A percentile compares a stretch with the other conserved stretches of the same genome.
phyloP scores from a whole-genome alignment of 371 early-diverging fungal species.

The Haplosporangium sp. region DNA sequence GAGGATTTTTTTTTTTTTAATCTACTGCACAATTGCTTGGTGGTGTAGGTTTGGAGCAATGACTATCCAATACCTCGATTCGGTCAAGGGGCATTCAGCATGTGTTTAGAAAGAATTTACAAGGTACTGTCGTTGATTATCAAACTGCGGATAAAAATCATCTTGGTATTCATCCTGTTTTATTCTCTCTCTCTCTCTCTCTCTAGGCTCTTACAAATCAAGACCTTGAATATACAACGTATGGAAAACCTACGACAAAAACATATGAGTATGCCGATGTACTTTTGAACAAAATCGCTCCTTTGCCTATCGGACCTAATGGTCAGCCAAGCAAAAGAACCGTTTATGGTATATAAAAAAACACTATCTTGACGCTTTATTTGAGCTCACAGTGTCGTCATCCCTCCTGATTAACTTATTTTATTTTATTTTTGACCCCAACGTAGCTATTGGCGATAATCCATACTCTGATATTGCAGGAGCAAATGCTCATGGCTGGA shows the following conservation, averaged over 20 bases:
- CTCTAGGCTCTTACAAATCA: slow-evolving; percentile 58
- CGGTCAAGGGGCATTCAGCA: slow-evolving; percentile 86
- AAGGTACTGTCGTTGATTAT: slow-evolving; percentile 32
- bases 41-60: slow-evolving; percentile 81
- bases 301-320: slow-evolving; percentile 11
- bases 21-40: background rate
- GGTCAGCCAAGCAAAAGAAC: slow-evolving; percentile 18
- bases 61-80: slow-evolving; percentile 82
- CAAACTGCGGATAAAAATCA: background rate
- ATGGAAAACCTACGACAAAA: slow-evolving; percentile 82
- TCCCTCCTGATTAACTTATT: background rate
- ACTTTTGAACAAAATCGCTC: slow-evolving; percentile 58
- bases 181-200: background rate
- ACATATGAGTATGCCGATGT: slow-evolving; percentile 82
- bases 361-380: background rate
- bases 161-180: background rate
- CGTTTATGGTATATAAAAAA: slow-evolving; percentile 44
- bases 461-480: slow-evolving; percentile 83
- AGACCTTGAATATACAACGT: slow-evolving; percentile 73
- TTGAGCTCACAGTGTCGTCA: too few relatives aligned
- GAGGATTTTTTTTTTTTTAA: background rate
- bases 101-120: slow-evolving; percentile 75
- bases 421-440: background rate
- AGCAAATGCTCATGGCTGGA: slow-evolving; percentile 87
- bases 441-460: slow-evolving; percentile 81